Base-by-base conservation (phyloP, 176 grass and related monocot species). In the Tillandsia fasciculata region DNA sequence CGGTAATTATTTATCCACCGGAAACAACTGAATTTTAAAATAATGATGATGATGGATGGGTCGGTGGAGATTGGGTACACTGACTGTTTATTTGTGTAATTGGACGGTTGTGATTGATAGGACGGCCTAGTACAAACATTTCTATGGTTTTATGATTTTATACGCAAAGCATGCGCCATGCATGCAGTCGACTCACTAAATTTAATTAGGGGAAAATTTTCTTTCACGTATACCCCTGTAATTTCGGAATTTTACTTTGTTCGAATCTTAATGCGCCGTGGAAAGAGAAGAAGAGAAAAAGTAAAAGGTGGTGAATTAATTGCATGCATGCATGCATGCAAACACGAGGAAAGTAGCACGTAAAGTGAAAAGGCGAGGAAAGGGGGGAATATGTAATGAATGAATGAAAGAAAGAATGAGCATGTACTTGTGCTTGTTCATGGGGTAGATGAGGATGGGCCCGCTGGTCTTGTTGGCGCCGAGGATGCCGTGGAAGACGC, bases 381-480 rank as follows among this genome's bases (percentile, higher is more conserved):
- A 3, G 52, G 52, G 73, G n/a, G n/a, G n/a, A n/a, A n/a, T 15
- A 17, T 3, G 9, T 14, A 12, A 63, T 50, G 24, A 24, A 24
- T 24, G 24, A 24, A 24, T 24, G 29, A 33, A 33, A 4, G 29
- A 33, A 33, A 6, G 29, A 33, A 33, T 33, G 29, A 6, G 29
- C 29, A 42, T 72, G 83, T 72, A 92, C 93, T 81, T 97, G 69
- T 87, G 74, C 66, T 83, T 92, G 86, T 92, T 97, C 89, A 92
- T 92, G 63, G 93, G 89, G 84, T 97, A 97, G 79, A 97, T 92
- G 76, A 97, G 93, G 83, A 97, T 84, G 71, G 93, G 93, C 0
- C 93, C 93, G 49, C 82, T 88, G 42, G 90, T 88, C 51, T 80
- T 84, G 54, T 88, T 81, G 64, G 33, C 33, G 33, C 84, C 86